These are phyloP conservation scores for Cyclotella atomus DNA, from an alignment of 108 stramenopile species.

Conservation along the genomic window DNA sequence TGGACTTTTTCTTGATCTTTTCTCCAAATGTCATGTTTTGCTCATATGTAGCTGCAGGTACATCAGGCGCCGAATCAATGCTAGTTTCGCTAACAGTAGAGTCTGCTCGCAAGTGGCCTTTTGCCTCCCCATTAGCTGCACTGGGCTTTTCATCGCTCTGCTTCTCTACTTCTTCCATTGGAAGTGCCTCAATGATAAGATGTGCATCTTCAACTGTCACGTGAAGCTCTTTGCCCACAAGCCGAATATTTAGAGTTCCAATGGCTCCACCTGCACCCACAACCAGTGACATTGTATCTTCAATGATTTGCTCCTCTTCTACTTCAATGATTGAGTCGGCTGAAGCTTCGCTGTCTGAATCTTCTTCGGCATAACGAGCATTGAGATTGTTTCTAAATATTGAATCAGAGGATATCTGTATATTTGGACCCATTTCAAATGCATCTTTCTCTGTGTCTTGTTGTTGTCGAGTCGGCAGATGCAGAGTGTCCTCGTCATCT, in stretches of 20 bases:
- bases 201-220: slow-evolving; percentile 81
- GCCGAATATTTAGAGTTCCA: slow-evolving; percentile 67
- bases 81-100: slow-evolving; percentile 7
- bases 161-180: slow-evolving; percentile 19
- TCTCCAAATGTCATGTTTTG: slow-evolving; percentile 61
- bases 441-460: background rate
- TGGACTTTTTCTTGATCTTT: slow-evolving; percentile 68
- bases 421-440: background rate
- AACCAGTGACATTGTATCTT: slow-evolving; percentile 52
- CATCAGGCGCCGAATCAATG: slow-evolving; percentile 7
- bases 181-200: slow-evolving; percentile 69
- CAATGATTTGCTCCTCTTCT: slow-evolving; percentile 51
- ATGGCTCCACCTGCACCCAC: slow-evolving; percentile 75
- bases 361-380: slow-evolving; percentile 35
- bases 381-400: background rate
- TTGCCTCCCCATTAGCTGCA: background rate
- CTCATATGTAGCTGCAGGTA: slow-evolving; percentile 10
- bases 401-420: background rate
- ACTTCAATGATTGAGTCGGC: slow-evolving; percentile 34
- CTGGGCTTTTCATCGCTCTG: slow-evolving; percentile 30
- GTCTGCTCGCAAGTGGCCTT: background rate
- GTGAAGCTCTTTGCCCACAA: slow-evolving; percentile 72
- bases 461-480: background rate
- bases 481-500: background rate
- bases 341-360: slow-evolving; percentile 39